A percentile compares a stretch with the other conserved stretches of the same genome.
These are phyloP conservation scores for Silybum marianum DNA, from an alignment of 129 eudicot species.

Conservation along the genomic window DNA sequence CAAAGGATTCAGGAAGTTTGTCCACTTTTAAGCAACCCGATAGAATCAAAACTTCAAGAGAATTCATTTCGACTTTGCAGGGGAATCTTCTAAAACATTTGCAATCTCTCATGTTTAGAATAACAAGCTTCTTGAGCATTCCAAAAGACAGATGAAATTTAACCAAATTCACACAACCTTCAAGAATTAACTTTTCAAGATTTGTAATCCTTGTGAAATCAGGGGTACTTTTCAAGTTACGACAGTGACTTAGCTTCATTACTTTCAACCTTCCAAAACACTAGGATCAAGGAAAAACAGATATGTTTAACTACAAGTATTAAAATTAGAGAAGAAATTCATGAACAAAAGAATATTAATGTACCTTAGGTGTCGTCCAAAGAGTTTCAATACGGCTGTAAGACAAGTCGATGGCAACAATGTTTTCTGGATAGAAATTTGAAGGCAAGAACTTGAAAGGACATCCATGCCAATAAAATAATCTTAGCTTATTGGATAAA, in stretches of 20 bases:
- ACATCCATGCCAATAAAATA: neutral
- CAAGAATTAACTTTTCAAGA: constrained; percentile 24
- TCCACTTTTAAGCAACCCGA: too few relatives aligned
- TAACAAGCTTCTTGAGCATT: constrained; percentile 16
- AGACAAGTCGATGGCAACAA: constrained; percentile 16
- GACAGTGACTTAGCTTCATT: constrained; percentile 24
- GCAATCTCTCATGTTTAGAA: neutral
- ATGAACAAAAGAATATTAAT: neutral
- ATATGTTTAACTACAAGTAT: neutral
- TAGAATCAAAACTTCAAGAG: too few relatives aligned
- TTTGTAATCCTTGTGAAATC: constrained; percentile 20
- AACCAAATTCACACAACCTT: constrained; percentile 23
- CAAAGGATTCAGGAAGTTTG: too few relatives aligned
- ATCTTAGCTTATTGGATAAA: constrained; percentile 3
- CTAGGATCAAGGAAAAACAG: neutral
- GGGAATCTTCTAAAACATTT: neutral
- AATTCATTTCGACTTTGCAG: neutral
- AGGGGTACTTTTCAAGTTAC: constrained; percentile 13
- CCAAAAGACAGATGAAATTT: constrained; percentile 28
- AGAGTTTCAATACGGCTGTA: neutral
- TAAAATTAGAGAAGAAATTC: neutral
- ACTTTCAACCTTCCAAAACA: constrained; percentile 19
- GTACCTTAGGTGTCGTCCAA: neutral
- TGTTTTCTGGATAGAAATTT: neutral
- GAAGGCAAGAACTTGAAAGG: constrained; percentile 10